phyloP scores from a whole-genome alignment of 805 yeast species.

The Candida jianshihensis region DNA sequence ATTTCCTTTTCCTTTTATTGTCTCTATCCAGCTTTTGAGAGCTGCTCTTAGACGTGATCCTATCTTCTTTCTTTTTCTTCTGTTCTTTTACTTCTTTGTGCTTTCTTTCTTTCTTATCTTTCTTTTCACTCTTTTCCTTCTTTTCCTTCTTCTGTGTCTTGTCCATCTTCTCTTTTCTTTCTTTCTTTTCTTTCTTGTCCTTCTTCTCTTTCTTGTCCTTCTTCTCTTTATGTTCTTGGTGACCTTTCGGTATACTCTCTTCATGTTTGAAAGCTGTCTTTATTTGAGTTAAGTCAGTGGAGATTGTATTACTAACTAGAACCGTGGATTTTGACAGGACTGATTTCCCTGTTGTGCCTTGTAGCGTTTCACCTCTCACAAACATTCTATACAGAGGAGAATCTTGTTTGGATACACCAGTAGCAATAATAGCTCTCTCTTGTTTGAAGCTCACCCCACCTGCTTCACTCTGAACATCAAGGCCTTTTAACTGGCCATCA shows the following conservation, averaged over 20 bases:
- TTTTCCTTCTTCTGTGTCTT: slow-evolving; percentile 17
- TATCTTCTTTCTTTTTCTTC: slow-evolving; percentile 22
- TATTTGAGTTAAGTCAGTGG: slow-evolving; percentile 6
- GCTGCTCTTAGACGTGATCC: slow-evolving; percentile 16
- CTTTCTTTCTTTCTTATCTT: slow-evolving; percentile 18
- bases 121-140: slow-evolving; percentile 27
- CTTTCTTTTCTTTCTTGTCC: slow-evolving; percentile 18
- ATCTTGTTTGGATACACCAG: slow-evolving; percentile 39
- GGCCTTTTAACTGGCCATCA: slow-evolving; percentile 81
- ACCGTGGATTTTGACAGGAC: slow-evolving; percentile 10
- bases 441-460: slow-evolving; percentile 45
- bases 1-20: slow-evolving; percentile 7
- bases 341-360: slow-evolving; percentile 58
- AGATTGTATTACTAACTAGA: not conserved
- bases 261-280: slow-evolving; percentile 8
- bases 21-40: slow-evolving; percentile 16
- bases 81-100: slow-evolving; percentile 24
- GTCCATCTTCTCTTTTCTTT: slow-evolving; percentile 20
- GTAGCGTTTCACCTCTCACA: slow-evolving; percentile 78
- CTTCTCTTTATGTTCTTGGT: slow-evolving; percentile 16
- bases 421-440: slow-evolving; percentile 39
- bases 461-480: slow-evolving; percentile 45
- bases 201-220: slow-evolving; percentile 13
- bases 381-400: slow-evolving; percentile 83
- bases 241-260: slow-evolving; percentile 7